phyloP scores from a whole-genome alignment of 176 grass and related monocot species.

The Musa itinerans region DNA sequence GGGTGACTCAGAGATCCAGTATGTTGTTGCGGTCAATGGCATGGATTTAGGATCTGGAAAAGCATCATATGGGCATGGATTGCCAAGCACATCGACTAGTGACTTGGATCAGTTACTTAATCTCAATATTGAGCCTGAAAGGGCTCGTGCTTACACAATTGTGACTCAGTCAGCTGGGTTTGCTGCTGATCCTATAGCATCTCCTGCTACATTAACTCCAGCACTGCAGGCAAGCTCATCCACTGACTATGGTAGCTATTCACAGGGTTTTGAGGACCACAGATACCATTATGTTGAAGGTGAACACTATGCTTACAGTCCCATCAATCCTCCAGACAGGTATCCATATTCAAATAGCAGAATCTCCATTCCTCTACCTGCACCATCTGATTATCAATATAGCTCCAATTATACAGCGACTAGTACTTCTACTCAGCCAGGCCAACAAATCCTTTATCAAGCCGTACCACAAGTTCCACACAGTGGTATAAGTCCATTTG shows the following conservation, averaged over 20 bases:
- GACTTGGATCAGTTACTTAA: conserved; percentile 66
- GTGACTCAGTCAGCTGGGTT: conserved; percentile 26
- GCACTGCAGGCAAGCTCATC: conserved; percentile 20
- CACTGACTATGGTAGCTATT: conserved; percentile 35
- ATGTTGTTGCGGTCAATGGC: conserved; percentile 81
- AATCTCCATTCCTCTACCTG: conserved; percentile 49
- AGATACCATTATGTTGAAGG: conserved; percentile 35
- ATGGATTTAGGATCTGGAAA: conserved; percentile 50
- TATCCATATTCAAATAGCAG: conserved; percentile 30
- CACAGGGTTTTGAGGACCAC: conserved; percentile 31
- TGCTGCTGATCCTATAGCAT: conserved; percentile 19
- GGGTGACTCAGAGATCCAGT: conserved; percentile 79
- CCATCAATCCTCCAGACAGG: conserved; percentile 29
- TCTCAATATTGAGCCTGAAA: conserved; percentile 46
- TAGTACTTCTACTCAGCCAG: conserved; percentile 26
- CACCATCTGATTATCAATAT: conserved; percentile 50
- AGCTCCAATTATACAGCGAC: conserved; percentile 45
- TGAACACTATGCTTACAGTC: conserved; percentile 26
- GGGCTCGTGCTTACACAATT: conserved; percentile 27
- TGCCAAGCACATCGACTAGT: conserved; percentile 37
- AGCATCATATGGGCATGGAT: conserved; percentile 43
- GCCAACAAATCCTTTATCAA: conserved; percentile 39
- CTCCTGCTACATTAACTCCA: conserved; percentile 25
- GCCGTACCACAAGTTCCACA: conserved; percentile 16
- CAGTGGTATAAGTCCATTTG: background rate